Evolutionary conservation across 2,329 filamentous ascomycete genomes (phyloP).

Genomic region (Arthrobotrys pseudoclavata): DNA sequence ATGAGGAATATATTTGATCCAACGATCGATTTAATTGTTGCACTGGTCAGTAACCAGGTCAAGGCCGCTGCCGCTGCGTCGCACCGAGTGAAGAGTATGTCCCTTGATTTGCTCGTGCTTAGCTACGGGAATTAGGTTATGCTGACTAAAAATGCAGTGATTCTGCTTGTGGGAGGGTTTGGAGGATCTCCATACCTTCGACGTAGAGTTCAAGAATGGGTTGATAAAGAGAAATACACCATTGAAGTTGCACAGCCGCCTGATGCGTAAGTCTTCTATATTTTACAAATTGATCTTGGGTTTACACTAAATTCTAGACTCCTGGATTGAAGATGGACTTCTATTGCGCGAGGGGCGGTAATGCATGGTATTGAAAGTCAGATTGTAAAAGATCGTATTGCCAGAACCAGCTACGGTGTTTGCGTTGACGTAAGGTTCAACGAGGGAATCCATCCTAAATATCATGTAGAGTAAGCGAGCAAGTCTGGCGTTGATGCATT

Average conservation of each 20-base stretch:
- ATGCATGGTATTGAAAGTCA: slow-evolving; percentile 31
- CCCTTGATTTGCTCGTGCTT: background rate
- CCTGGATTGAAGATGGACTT: slow-evolving; percentile 17
- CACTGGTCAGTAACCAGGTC: slow-evolving; percentile 2
- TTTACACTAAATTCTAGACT: background rate
- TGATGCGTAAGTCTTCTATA: slow-evolving; percentile 25
- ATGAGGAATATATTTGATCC: slow-evolving; percentile 35
- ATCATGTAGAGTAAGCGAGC: slow-evolving; percentile 5
- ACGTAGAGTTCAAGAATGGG: slow-evolving; percentile 18
- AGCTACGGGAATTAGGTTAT: background rate
- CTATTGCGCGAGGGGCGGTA: slow-evolving; percentile 32
- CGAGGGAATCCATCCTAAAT: slow-evolving; percentile 4
- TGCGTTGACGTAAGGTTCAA: slow-evolving; percentile 10
- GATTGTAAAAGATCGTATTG: slow-evolving; percentile 23
- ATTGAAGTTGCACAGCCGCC: slow-evolving; percentile 31
- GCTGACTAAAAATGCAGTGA: slow-evolving; percentile 7
- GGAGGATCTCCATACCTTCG: slow-evolving; percentile 31
- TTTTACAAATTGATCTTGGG: background rate
- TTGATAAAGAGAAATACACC: background rate
- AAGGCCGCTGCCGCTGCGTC: background rate
- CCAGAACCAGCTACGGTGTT: slow-evolving; percentile 21
- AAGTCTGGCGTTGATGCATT: background rate
- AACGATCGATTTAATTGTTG: slow-evolving; percentile 25
- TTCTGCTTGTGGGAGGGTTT: slow-evolving; percentile 32
- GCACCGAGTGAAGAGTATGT: slow-evolving; percentile 24